Conservation (phyloP, 2,329 filamentous ascomycete genomes). For the Tolypocladium pustulatum region DNA sequence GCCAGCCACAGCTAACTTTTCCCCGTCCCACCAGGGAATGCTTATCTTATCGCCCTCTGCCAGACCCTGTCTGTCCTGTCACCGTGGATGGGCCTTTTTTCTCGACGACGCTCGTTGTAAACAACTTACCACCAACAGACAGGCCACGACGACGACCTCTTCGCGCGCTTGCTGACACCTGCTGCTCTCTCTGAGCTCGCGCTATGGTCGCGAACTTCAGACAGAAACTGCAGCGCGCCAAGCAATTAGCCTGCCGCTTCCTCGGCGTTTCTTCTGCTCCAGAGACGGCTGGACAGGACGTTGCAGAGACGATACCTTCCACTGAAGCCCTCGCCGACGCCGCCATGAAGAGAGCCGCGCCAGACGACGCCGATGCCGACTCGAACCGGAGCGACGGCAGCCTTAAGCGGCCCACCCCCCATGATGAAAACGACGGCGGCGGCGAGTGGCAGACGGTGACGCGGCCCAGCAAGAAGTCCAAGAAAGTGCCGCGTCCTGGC, state of each 20-base stretch:
- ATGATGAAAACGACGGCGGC: conserved; percentile 26
- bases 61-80: background rate
- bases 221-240: conserved; percentile 9
- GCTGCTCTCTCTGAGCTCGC: background rate
- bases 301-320: background rate
- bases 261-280: conserved; percentile 3
- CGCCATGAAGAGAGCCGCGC: conserved; percentile 7
- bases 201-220: conserved; percentile 8
- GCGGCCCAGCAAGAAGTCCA: conserved; percentile 44
- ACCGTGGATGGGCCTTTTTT: background rate
- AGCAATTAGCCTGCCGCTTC: conserved; percentile 7
- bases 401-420: conserved; percentile 38
- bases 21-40: too few relatives aligned
- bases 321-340: background rate
- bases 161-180: background rate
- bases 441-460: conserved; percentile 46
- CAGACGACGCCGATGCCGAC: conserved; percentile 5
- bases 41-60: background rate
- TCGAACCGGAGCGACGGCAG: conserved; percentile 24
- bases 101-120: background rate
- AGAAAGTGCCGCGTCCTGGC: conserved; percentile 47
- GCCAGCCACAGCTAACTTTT: background rate
- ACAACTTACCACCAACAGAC: background rate
- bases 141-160: background rate
- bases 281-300: background rate